Conservation (phyloP, 2,329 filamentous ascomycete genomes). For the Colletotrichum destructivum region DNA sequence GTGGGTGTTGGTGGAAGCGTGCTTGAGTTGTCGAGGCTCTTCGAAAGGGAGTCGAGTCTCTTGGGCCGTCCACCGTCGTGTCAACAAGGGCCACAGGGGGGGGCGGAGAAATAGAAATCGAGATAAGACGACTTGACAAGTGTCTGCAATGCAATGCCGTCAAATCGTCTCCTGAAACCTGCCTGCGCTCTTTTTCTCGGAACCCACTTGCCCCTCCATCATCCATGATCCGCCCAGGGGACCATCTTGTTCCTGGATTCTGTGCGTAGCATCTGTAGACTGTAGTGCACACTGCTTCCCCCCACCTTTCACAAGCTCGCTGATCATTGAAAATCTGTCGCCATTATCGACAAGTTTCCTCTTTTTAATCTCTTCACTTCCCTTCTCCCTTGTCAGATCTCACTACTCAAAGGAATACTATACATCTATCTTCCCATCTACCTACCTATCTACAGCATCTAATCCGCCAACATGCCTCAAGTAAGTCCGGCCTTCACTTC, state of each 20-base stretch:
- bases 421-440: too few relatives aligned
- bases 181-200: slow-evolving; percentile 40
- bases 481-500: slow-evolving; percentile 43
- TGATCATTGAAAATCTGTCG: slow-evolving; percentile 40
- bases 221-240: slow-evolving; percentile 32
- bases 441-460: too few relatives aligned
- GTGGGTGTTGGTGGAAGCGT: background rate
- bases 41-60: background rate
- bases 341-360: slow-evolving; percentile 6
- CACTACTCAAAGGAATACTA: background rate
- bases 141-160: background rate
- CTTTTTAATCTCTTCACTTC: slow-evolving; percentile 7
- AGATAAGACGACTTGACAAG: slow-evolving; percentile 3
- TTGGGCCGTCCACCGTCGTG: background rate
- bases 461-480: slow-evolving; percentile 51
- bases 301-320: slow-evolving; percentile 36
- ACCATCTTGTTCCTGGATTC: slow-evolving; percentile 33
- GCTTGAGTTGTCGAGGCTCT: too few relatives aligned
- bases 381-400: background rate
- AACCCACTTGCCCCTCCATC: slow-evolving; percentile 39
- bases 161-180: slow-evolving; percentile 32
- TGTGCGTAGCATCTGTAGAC: too few relatives aligned
- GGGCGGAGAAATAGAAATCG: background rate
- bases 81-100: background rate
- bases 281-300: background rate